A percentile compares a stretch with the other conserved stretches of the same genome.
phyloP scores from a whole-genome alignment of 148 eudicot genomes.

The Rhododendron molle region DNA sequence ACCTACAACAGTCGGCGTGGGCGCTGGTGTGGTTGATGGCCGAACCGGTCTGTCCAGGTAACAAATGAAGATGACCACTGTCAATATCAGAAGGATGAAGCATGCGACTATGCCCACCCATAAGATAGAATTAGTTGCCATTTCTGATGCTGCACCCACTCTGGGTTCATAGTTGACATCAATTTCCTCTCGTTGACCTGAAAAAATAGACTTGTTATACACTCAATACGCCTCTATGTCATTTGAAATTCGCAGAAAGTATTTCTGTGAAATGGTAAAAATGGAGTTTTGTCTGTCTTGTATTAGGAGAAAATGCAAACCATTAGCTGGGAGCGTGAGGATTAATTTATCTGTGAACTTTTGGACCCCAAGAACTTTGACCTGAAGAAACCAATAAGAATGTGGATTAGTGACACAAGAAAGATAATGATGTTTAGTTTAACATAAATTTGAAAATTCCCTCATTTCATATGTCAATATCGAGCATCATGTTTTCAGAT shows the following conservation, averaged over 20 bases:
- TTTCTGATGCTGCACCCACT: constrained; percentile 12
- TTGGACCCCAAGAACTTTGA: constrained; percentile 33
- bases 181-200: constrained; percentile 71
- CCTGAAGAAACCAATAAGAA: constrained; percentile 23
- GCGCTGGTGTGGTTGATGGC: constrained; percentile 11
- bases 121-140: not conserved
- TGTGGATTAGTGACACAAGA: not conserved
- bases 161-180: constrained; percentile 44
- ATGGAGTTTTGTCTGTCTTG: not conserved
- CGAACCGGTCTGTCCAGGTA: constrained; percentile 33
- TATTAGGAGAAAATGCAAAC: constrained; percentile 23
- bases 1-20: constrained; percentile 24
- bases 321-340: constrained; percentile 59
- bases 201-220: not conserved
- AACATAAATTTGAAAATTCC: not conserved
- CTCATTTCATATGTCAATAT: not conserved
- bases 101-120: constrained; percentile 26
- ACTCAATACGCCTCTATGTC: not conserved
- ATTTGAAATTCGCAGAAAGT: not conserved
- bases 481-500: not conserved
- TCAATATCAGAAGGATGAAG: constrained; percentile 25
- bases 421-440: not conserved
- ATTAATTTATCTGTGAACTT: constrained; percentile 53
- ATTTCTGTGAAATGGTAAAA: not conserved
- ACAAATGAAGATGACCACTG: constrained; percentile 23